phyloP scores from a whole-genome alignment of 371 early-diverging fungal genomes.

The Mortierella polycephala region DNA sequence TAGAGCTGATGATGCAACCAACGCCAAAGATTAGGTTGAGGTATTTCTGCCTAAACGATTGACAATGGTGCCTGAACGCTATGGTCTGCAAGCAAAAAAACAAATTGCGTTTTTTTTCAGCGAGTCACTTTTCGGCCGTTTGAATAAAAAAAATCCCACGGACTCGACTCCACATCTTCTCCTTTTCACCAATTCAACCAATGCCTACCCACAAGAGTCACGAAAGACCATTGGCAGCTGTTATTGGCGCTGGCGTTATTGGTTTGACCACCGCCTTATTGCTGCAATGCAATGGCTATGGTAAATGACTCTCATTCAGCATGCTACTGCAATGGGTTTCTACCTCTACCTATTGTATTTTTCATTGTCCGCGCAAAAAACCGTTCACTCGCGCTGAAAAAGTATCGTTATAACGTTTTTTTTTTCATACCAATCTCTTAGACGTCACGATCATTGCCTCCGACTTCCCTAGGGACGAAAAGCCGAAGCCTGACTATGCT shows the following conservation, averaged over 20 bases:
- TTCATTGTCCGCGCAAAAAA: background rate
- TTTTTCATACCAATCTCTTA: background rate
- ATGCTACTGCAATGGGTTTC: too few relatives aligned
- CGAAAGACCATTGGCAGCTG: conserved; percentile 41
- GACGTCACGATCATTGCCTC: conserved; percentile 69
- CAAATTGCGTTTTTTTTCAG: background rate
- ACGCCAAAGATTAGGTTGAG: too few relatives aligned
- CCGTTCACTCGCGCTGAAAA: background rate
- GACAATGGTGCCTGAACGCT: too few relatives aligned
- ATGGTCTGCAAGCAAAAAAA: too few relatives aligned
- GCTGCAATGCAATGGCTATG: conserved; percentile 63
- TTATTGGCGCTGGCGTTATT: conserved; percentile 81
- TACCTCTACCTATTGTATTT: background rate
- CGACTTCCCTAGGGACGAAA: conserved; percentile 64
- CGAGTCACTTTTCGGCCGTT: background rate
- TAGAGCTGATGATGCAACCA: too few relatives aligned
- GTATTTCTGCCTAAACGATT: too few relatives aligned
- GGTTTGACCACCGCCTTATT: conserved; percentile 75
- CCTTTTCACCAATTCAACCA: background rate
- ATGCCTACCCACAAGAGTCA: conserved; percentile 24
- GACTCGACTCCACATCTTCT: background rate
- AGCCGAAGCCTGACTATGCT: conserved; percentile 65
- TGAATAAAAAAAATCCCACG: background rate
- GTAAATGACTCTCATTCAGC: conserved; percentile 5
- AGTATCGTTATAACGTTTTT: background rate